Base-by-base conservation (phyloP, 2,329 filamentous ascomycete genomes). In the Colletotrichum spaethianum region DNA sequence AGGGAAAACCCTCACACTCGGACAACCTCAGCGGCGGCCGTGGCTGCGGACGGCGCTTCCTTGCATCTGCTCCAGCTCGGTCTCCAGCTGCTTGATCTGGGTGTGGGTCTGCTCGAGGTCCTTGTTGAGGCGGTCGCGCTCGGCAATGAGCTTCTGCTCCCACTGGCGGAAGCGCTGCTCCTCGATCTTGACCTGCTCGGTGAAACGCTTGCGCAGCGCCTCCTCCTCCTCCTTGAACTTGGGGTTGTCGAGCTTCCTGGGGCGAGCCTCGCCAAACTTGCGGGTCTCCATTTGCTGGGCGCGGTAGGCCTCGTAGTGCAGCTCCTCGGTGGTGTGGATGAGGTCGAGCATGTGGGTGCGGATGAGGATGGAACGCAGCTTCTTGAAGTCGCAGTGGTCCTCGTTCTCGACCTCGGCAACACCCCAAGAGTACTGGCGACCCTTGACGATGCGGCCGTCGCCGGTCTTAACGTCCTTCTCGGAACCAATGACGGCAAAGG, bases 141-240 rank as follows among this genome's bases (percentile, higher is more conserved):
- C 96, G 75, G 94, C 92, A 80, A 99, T 99, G 83, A 99, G 94
- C 91, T 98, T 98, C 91, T 99, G 96, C 88, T 99, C 96, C 96
- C 96, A 99, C 86, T 97, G 93, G 85, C 97, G 92, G 92, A 99
- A 99, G 77, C 96, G 92, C 88, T 98, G 95, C 87, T 99, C 96
- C 89, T 99, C 97, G 80, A 99, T 94, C 94, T 99, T 99, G 88
- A 99, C 96, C 85, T 99, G 96, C 88, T 99, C 96, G 78, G 96
- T 99, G 87, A 99, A 99, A 78, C 97, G 92, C 92, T 99, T 99
- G 86, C 96, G 93, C 76, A 99, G 92, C 74, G 94, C 94, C 89
- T 99, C 96, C 83, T 99, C 96, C 86, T 99, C 96, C 84, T 99
- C 96, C 91, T 99, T 99, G 91, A 98, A 99, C 89, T 99, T 99